Percentiles rank a stretch among this genome's conserved stretches.
Evolutionary conservation across 805 yeast genomes (phyloP).

Genomic region (Yamadazyma phyllophila): DNA sequence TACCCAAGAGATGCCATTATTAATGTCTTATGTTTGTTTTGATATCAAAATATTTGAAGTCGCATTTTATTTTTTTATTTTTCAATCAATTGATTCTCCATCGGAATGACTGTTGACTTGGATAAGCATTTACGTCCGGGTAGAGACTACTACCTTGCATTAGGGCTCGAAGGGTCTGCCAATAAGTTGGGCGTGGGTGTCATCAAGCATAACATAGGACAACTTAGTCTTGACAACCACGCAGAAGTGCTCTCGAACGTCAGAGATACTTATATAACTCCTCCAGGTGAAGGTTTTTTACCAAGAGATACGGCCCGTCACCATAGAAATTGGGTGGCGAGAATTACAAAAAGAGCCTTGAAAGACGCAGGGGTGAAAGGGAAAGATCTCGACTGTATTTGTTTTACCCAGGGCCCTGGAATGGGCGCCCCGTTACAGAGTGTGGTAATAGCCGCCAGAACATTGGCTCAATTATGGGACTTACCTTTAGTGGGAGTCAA

Average conservation of each 20-base stretch:
- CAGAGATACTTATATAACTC: conserved; percentile 91
- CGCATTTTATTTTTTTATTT: conserved; percentile 1
- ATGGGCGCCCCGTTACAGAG: conserved; percentile 98
- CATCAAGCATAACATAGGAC: conserved; percentile 69
- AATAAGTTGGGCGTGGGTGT: conserved; percentile 95
- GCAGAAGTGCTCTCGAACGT: conserved; percentile 85
- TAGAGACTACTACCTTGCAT: conserved; percentile 59
- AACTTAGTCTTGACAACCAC: conserved; percentile 50
- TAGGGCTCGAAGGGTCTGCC: conserved; percentile 97
- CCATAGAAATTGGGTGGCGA: conserved; percentile 90
- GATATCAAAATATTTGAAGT: not conserved
- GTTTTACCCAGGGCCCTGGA: conserved; percentile 98
- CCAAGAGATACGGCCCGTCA: conserved; percentile 97
- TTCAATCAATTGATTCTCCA: not conserved
- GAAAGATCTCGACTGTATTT: conserved; percentile 68
- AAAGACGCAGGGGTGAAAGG: conserved; percentile 54
- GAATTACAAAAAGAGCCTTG: conserved; percentile 68
- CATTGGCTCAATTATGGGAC: conserved; percentile 74
- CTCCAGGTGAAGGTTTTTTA: conserved; percentile 97
- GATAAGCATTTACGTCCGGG: conserved; percentile 44
- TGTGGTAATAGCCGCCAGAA: conserved; percentile 89
- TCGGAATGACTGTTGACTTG: conserved; percentile 41
- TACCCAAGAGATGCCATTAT: conserved; percentile 16
- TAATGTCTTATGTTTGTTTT: not conserved
- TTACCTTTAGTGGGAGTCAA: conserved; percentile 91